phyloP scores from a whole-genome alignment of 2,329 filamentous ascomycete genomes.

The Elsinoe necatrix region DNA sequence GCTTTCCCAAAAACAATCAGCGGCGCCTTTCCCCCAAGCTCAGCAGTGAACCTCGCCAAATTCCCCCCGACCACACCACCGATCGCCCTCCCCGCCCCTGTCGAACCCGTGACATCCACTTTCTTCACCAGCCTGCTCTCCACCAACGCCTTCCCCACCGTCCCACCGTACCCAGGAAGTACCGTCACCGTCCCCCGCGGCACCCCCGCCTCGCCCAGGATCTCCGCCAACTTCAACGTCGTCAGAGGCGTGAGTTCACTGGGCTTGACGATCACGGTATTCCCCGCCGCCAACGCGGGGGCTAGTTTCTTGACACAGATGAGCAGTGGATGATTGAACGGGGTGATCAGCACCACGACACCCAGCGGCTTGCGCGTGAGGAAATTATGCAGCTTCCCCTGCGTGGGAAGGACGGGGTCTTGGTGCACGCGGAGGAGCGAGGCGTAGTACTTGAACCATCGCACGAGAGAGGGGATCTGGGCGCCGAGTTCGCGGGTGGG shows the following conservation, averaged over 20 bases:
- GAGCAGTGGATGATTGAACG: constrained; percentile 34
- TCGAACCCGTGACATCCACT: constrained; percentile 29
- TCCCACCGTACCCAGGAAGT: constrained; percentile 19
- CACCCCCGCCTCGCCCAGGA: constrained; percentile 32
- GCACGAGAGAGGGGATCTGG: constrained; percentile 56
- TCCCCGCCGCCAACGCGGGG: constrained; percentile 15
- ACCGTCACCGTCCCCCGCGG: constrained; percentile 33
- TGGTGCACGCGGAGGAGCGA: constrained; percentile 59
- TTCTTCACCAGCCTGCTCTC: constrained; percentile 29
- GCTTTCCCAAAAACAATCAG: constrained; percentile 15
- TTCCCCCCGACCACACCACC: constrained; percentile 30
- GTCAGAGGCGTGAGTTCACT: constrained; percentile 33
- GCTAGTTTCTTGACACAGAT: constrained; percentile 36
- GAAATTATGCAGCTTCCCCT: constrained; percentile 44
- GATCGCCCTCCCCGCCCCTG: constrained; percentile 26
- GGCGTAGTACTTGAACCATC: constrained; percentile 66
- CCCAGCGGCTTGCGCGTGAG: constrained; percentile 27
- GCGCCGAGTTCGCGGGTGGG: constrained; percentile 62
- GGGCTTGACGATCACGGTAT: constrained; percentile 21
- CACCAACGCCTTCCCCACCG: not conserved
- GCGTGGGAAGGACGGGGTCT: constrained; percentile 56
- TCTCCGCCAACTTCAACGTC: constrained; percentile 29
- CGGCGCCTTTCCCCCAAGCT: constrained; percentile 51
- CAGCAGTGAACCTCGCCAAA: constrained; percentile 52
- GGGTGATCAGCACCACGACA: constrained; percentile 33